phyloP scores from a whole-genome alignment of 495 filamentous ascomycete species.

The Astrocystis sublimbata region DNA sequence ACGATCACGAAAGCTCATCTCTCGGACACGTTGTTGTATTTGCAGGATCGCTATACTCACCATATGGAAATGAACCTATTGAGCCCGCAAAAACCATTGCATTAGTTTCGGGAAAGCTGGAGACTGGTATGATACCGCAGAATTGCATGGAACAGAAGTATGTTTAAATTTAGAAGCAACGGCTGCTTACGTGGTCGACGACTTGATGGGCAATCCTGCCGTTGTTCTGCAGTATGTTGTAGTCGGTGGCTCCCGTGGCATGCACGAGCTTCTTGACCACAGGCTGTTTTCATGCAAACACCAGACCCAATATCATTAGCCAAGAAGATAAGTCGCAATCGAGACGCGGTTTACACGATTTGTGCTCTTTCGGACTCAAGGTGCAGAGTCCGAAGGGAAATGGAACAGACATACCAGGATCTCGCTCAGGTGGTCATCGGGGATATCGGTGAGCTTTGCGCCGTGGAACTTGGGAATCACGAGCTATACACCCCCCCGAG shows the following conservation, averaged over 20 bases:
- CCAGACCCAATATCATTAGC: neutral
- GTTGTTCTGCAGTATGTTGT: slow-evolving; percentile 97
- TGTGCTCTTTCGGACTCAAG: too few species aligned
- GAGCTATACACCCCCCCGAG: slow-evolving; percentile 56
- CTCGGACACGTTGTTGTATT: too few species aligned
- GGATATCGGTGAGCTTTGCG: slow-evolving; percentile 88
- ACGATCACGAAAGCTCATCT: too few species aligned
- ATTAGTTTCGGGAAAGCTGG: neutral
- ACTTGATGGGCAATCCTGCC: slow-evolving; percentile 89
- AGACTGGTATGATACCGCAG: neutral
- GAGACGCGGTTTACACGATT: too few species aligned
- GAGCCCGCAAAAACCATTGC: neutral
- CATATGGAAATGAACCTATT: slow-evolving; percentile 90
- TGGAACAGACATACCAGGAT: slow-evolving; percentile 65
- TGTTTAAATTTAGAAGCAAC: neutral
- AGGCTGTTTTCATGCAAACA: slow-evolving; percentile 53
- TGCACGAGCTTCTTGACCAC: slow-evolving; percentile 82
- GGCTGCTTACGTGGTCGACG: slow-evolving; percentile 77
- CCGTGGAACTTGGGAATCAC: slow-evolving; percentile 97
- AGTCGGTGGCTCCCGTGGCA: slow-evolving; percentile 76
- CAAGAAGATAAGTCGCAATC: neutral
- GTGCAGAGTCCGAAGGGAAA: too few species aligned
- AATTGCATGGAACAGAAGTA: too few species aligned
- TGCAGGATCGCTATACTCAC: slow-evolving; percentile 44
- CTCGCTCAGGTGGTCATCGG: slow-evolving; percentile 83